Evolutionary conservation across 306 rosid genomes (phyloP).

Genomic region (Prunus persica): DNA sequence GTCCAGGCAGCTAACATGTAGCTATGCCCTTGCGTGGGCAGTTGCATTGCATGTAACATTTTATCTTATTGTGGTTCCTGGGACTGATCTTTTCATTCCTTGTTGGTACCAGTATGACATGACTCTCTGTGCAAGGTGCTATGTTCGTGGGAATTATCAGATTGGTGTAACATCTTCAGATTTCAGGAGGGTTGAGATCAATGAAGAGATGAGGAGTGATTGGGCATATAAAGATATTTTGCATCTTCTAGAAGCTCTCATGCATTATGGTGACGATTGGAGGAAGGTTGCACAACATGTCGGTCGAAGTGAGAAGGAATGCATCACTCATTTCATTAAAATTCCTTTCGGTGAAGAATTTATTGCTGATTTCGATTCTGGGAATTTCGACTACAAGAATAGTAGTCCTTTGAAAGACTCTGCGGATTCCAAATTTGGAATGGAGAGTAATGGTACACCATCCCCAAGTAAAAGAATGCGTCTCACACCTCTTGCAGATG

Average conservation of each 20-base stretch:
- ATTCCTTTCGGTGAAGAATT: constrained; percentile 84
- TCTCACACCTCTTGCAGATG: constrained; percentile 89
- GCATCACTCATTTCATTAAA: constrained; percentile 71
- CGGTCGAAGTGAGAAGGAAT: constrained; percentile 84
- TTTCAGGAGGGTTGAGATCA: constrained; percentile 89
- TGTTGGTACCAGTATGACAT: background rate
- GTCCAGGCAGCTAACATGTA: no score
- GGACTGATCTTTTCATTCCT: background rate
- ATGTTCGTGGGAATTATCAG: constrained; percentile 56
- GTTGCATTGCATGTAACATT: background rate
- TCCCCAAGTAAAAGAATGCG: constrained; percentile 56
- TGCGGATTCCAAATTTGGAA: constrained; percentile 33
- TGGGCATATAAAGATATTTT: constrained; percentile 84
- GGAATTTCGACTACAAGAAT: constrained; percentile 6
- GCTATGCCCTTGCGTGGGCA: background rate
- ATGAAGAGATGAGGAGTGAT: constrained; percentile 58
- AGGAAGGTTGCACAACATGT: constrained; percentile 85
- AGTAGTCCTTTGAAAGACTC: constrained; percentile 25
- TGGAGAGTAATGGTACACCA: constrained; percentile 24
- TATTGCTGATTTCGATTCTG: constrained; percentile 27
- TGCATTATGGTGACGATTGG: constrained; percentile 89
- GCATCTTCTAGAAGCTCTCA: constrained; percentile 73
- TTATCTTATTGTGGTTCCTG: background rate
- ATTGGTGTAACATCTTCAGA: constrained; percentile 78
- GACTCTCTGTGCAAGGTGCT: background rate